These are phyloP conservation scores for Trichoderma parareesei DNA, from an alignment of 495 filamentous ascomycete species.

Conservation along the genomic window DNA sequence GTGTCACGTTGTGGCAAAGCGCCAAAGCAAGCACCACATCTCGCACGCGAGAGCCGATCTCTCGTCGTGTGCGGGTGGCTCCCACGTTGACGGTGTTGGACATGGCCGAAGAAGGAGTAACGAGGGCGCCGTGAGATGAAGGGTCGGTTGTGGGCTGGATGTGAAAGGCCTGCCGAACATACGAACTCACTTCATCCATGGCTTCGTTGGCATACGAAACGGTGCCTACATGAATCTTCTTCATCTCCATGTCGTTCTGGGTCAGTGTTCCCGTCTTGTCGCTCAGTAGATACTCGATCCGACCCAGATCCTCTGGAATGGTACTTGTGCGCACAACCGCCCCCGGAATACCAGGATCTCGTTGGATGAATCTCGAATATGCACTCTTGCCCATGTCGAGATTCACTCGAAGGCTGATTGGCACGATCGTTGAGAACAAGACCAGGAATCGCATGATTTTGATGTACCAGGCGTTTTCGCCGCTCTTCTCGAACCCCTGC, in stretches of 20 bases:
- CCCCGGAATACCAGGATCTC: conserved; percentile 78
- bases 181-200: conserved; percentile 91
- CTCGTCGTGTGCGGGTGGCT: conserved; percentile 73
- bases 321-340: conserved; percentile 94
- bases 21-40: conserved; percentile 87
- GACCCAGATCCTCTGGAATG: conserved; percentile 91
- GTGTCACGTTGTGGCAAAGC: conserved; percentile 96
- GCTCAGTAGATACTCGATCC: conserved; percentile 92
- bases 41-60: conserved; percentile 86
- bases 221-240: conserved; percentile 96
- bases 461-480: conserved; percentile 71
- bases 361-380: conserved; percentile 92
- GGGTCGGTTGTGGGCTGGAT: conserved; percentile 30
- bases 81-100: conserved; percentile 48
- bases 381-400: conserved; percentile 94
- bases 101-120: conserved; percentile 67
- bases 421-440: conserved; percentile 97
- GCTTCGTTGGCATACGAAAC: conserved; percentile 97
- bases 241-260: conserved; percentile 98
- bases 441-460: conserved; percentile 94
- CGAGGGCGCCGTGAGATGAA: conserved; percentile 35
- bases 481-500: conserved; percentile 65
- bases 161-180: conserved; percentile 74
- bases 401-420: conserved; percentile 93
- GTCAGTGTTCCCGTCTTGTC: conserved; percentile 98